Percentiles rank a stretch among this genome's conserved stretches.
These are phyloP conservation scores for Didymella arachidicola DNA, from an alignment of 2,329 filamentous ascomycete genomes.

Conservation along the genomic window DNA sequence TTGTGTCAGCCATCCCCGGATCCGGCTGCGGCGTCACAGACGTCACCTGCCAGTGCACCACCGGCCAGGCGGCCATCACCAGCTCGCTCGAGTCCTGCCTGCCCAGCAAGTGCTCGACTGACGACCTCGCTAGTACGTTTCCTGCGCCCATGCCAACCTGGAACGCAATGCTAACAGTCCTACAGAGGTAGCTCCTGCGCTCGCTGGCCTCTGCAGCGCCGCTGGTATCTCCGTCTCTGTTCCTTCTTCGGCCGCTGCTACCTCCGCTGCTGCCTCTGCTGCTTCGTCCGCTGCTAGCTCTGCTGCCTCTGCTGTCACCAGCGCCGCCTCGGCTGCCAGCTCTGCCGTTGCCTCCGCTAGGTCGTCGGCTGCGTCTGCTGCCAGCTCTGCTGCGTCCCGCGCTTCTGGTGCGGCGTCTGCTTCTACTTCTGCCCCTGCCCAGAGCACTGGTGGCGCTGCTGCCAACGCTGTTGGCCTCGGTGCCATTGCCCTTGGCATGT, in stretches of 20 bases:
- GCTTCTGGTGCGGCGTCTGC: constrained; percentile 5
- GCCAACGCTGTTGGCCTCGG: constrained; percentile 34
- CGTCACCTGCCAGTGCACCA: constrained; percentile 62
- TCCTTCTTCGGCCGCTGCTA: constrained; percentile 22
- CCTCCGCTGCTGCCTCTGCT: constrained; percentile 4
- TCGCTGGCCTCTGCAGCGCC: constrained; percentile 38
- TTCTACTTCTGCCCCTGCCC: constrained; percentile 17
- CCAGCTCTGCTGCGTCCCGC: constrained; percentile 14
- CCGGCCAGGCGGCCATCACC: constrained; percentile 47
- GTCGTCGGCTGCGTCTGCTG: constrained; percentile 7
- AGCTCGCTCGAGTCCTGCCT: constrained; percentile 53
- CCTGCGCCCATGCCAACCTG: not conserved
- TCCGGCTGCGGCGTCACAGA: constrained; percentile 59
- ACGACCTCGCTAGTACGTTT: constrained; percentile 51
- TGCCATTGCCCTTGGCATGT: constrained; percentile 21
- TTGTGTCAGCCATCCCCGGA: constrained; percentile 56
- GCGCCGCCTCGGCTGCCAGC: constrained; percentile 6
- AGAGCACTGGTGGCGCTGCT: constrained; percentile 33
- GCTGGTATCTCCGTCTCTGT: constrained; percentile 38
- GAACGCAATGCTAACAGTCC: not conserved
- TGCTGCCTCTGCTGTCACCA: not conserved
- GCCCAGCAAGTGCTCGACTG: constrained; percentile 47
- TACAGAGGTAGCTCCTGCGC: constrained; percentile 34
- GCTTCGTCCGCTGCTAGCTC: constrained; percentile 2
- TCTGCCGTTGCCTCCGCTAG: constrained; percentile 10